A percentile compares a stretch with the other conserved stretches of the same genome.
phyloP scores from a whole-genome alignment of 2,329 filamentous ascomycete genomes.

The Bipolaris zeicola region DNA sequence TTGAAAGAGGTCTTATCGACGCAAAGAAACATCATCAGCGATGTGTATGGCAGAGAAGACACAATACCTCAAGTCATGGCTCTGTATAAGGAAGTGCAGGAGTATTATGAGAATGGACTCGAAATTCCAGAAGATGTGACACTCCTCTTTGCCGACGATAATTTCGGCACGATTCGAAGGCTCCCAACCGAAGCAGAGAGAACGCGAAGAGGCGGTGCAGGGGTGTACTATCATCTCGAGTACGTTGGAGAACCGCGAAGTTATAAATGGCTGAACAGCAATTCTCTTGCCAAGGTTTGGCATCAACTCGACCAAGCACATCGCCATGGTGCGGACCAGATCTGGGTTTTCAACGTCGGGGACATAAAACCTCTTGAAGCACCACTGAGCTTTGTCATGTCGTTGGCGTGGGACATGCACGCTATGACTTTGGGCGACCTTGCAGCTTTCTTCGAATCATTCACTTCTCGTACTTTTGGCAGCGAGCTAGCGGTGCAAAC shows the following conservation, averaged over 20 bases:
- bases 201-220: conserved; percentile 61
- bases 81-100: conserved; percentile 61
- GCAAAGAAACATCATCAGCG: conserved; percentile 17
- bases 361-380: conserved; percentile 64
- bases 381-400: conserved; percentile 1
- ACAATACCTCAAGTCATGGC: conserved; percentile 10
- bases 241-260: conserved; percentile 64
- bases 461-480: conserved; percentile 42
- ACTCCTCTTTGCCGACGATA: conserved; percentile 70
- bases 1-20: conserved; percentile 22
- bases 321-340: conserved; percentile 60
- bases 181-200: conserved; percentile 64
- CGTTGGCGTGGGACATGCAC: conserved; percentile 10
- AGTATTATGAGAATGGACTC: conserved; percentile 67
- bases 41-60: conserved; percentile 17
- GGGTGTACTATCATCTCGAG: conserved; percentile 68
- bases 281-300: conserved; percentile 65
- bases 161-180: conserved; percentile 67
- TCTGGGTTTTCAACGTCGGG: conserved; percentile 70
- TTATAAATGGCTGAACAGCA: conserved; percentile 65
- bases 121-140: conserved; percentile 67
- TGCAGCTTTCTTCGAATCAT: conserved; percentile 50
- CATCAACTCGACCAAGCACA: conserved; percentile 67
- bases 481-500: conserved; percentile 6
- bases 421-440: conserved; percentile 46